These are phyloP conservation scores for Xylaria intraflava DNA, from an alignment of 495 filamentous ascomycete genomes.

Conservation along the genomic window DNA sequence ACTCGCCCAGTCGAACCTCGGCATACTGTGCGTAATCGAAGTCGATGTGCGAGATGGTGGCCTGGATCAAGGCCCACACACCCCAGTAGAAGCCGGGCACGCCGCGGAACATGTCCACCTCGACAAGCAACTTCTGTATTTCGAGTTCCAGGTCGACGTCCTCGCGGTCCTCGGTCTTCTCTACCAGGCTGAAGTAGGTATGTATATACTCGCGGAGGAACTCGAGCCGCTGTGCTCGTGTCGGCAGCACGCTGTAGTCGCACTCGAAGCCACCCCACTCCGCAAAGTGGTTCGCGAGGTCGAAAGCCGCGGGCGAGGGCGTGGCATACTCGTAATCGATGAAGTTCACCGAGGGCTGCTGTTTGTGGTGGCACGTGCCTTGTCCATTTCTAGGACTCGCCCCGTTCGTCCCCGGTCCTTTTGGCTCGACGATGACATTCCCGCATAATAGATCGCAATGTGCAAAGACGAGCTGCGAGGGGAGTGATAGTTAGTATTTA, in stretches of 20 bases:
- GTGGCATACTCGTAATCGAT: conserved; percentile 98
- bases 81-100: conserved; percentile 88
- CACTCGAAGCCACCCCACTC: conserved; percentile 98
- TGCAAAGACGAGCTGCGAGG: conserved; percentile 70
- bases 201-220: conserved; percentile 79
- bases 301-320: conserved; percentile 92
- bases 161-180: conserved; percentile 25
- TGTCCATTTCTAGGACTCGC: neutral
- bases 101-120: conserved; percentile 84
- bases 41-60: conserved; percentile 89
- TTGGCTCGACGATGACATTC: conserved; percentile 72
- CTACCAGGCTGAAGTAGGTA: conserved; percentile 46
- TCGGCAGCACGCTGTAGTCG: conserved; percentile 79
- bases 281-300: conserved; percentile 98
- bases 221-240: conserved; percentile 63
- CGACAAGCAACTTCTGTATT: conserved; percentile 52
- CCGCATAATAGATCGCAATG: conserved; percentile 93
- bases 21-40: conserved; percentile 96
- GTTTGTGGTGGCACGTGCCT: conserved; percentile 20
- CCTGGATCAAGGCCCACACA: conserved; percentile 95
- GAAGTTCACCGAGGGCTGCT: conserved; percentile 60
- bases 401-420: conserved; percentile 22
- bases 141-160: conserved; percentile 53
- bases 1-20: conserved; percentile 80
- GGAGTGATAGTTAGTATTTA: conserved; percentile 18